These are phyloP conservation scores for Cicer cuneatum DNA, from an alignment of 306 rosid species.

Conservation along the genomic window DNA sequence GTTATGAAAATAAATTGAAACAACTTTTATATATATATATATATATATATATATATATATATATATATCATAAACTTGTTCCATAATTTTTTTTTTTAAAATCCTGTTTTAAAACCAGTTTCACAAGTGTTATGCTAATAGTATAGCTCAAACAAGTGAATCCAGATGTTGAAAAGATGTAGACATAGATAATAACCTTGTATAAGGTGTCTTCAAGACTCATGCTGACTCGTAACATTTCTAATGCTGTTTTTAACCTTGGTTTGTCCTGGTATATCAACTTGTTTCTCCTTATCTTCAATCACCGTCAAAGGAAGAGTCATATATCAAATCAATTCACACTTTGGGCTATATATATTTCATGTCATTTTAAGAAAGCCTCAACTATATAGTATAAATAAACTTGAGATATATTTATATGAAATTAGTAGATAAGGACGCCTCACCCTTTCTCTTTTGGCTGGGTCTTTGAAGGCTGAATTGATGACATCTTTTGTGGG, in stretches of 20 bases:
- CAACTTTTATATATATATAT: too few relatives aligned
- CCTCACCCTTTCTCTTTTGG: slow-evolving; percentile 75
- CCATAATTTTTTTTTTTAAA: too few relatives aligned
- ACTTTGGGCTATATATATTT: neutral
- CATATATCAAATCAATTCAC: neutral
- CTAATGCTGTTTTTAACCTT: slow-evolving; percentile 88
- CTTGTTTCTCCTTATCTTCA: slow-evolving; percentile 82
- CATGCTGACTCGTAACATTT: slow-evolving; percentile 94
- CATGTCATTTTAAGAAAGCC: neutral
- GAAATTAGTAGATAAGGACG: neutral
- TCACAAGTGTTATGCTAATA: neutral
- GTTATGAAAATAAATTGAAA: neutral
- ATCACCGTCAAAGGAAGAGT: neutral
- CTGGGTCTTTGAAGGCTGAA: slow-evolving; percentile 85
- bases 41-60: too few relatives aligned
- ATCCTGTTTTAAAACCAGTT: too few relatives aligned
- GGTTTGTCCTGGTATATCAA: slow-evolving; percentile 92
- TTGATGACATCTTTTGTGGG: slow-evolving; percentile 87
- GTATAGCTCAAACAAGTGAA: neutral
- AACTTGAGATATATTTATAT: neutral
- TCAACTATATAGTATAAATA: neutral
- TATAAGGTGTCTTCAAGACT: slow-evolving; percentile 73
- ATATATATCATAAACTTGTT: too few relatives aligned
- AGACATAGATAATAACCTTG: slow-evolving; percentile 51
- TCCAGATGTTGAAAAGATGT: neutral